These are phyloP conservation scores for Barbarea vulgaris DNA, from an alignment of 345 rosid species.

Conservation along the genomic window DNA sequence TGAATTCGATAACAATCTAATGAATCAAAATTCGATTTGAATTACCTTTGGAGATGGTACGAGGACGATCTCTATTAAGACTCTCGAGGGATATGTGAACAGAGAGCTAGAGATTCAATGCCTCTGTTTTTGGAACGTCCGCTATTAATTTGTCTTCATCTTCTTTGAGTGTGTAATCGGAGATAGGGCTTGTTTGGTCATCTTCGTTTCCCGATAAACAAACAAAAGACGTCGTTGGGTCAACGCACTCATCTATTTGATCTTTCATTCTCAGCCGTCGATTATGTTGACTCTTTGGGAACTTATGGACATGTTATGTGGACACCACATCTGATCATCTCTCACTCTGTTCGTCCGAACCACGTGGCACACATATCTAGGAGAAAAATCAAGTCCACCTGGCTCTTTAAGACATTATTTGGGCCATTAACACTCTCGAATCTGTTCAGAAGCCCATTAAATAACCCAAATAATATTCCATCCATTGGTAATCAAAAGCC, in stretches of 20 bases:
- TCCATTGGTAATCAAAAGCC: neutral
- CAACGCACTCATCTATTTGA: neutral
- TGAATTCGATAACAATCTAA: neutral
- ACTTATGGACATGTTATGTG: neutral
- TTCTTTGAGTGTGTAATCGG: constrained; percentile 10
- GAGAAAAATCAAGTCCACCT: neutral
- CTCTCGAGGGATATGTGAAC: neutral
- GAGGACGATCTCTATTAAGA: neutral
- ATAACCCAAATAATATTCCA: neutral
- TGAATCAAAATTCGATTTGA: neutral
- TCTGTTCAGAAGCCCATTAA: neutral
- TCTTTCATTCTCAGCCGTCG: constrained; percentile 32
- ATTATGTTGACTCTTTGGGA: constrained; percentile 19
- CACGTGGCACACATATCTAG: constrained; percentile 36
- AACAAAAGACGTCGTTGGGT: constrained; percentile 43
- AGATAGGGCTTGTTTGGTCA: constrained; percentile 75
- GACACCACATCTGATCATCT: neutral
- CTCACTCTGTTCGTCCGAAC: neutral
- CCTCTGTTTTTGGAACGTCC: constrained; percentile 28
- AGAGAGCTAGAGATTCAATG: constrained; percentile 2
- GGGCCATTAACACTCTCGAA: neutral
- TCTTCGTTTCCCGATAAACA: constrained; percentile 44
- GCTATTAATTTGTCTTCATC: constrained; percentile 13
- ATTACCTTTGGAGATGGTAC: constrained; percentile 23
- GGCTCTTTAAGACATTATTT: neutral